phyloP scores from a whole-genome alignment of 164 flowering plant genomes.

The Aristolochia californica region DNA sequence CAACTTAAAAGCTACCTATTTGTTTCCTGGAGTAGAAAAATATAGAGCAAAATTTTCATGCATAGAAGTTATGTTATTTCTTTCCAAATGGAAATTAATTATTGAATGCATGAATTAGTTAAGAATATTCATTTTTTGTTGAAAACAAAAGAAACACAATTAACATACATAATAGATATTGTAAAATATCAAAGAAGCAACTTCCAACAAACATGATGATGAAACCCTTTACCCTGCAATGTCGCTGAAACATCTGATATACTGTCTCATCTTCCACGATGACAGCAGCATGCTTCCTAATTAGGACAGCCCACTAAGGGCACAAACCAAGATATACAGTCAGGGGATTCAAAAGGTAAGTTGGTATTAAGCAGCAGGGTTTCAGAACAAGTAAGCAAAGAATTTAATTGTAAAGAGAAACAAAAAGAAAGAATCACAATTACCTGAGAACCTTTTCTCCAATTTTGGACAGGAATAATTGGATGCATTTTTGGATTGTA shows the following conservation, averaged over 20 bases:
- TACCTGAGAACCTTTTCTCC: conserved; percentile 99
- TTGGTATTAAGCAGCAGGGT: not conserved
- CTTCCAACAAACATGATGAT: not conserved
- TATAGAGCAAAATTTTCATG: too few species aligned
- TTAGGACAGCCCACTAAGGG: conserved; percentile 78
- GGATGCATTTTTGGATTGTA: conserved; percentile 96
- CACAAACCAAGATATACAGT: conserved; percentile 1
- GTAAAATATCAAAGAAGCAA: too few species aligned
- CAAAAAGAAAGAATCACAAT: not conserved
- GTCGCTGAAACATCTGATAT: conserved; percentile 64
- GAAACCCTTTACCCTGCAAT: conserved; percentile 55
- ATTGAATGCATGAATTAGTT: too few species aligned
- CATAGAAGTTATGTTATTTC: too few species aligned
- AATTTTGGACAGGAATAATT: conserved; percentile 64
- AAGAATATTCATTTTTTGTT: too few species aligned
- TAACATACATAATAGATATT: too few species aligned
- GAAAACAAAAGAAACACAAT: too few species aligned
- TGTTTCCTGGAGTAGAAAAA: too few species aligned
- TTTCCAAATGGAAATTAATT: too few species aligned
- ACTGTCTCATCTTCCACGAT: conserved; percentile 63
- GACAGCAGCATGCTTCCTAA: conserved; percentile 79
- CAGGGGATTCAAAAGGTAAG: not conserved
- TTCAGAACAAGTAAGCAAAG: too few species aligned
- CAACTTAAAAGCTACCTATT: too few species aligned
- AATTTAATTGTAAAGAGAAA: not conserved